A percentile compares a stretch with the other conserved stretches of the same genome.
These are phyloP conservation scores for Ophiostoma sp. DNA, from an alignment of 2,329 filamentous ascomycete species.

Conservation along the genomic window DNA sequence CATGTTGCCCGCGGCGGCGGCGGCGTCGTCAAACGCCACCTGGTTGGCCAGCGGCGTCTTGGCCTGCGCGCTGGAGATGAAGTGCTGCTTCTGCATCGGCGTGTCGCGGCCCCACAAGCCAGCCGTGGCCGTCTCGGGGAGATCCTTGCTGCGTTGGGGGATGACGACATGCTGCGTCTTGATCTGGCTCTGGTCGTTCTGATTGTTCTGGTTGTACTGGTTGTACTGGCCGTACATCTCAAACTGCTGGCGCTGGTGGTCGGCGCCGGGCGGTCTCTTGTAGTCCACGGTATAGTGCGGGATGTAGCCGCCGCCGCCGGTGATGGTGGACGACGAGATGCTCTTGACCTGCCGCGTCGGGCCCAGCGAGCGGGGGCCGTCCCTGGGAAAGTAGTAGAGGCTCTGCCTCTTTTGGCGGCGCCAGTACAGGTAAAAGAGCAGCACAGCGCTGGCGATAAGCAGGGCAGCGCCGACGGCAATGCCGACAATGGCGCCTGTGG, in stretches of 20 bases:
- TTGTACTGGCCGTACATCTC: conserved; percentile 26
- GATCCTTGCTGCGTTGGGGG: not conserved
- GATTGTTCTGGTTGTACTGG: not conserved
- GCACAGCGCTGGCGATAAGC: conserved; percentile 39
- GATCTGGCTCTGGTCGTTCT: conserved; percentile 22
- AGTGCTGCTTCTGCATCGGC: conserved; percentile 5
- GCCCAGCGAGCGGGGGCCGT: not conserved
- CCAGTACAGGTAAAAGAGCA: conserved; percentile 47
- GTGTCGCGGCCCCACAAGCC: conserved; percentile 20
- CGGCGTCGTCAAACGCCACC: not conserved
- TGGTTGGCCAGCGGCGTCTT: not conserved
- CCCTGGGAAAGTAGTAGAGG: not conserved
- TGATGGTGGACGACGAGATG: not conserved
- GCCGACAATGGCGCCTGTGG: conserved; percentile 48
- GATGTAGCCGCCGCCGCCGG: conserved; percentile 23
- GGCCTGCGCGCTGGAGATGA: not conserved
- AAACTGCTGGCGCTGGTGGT: conserved; percentile 29
- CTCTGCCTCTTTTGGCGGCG: conserved; percentile 37
- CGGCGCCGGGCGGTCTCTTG: conserved; percentile 27
- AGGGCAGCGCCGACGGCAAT: conserved; percentile 46
- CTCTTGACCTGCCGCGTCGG: not conserved
- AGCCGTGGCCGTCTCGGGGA: not conserved
- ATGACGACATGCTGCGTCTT: conserved; percentile 22
- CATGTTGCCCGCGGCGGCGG: not conserved
- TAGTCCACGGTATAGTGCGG: conserved; percentile 34